phyloP scores from a whole-genome alignment of 1,139 yeast species.

The Protomyces macrosporus region DNA sequence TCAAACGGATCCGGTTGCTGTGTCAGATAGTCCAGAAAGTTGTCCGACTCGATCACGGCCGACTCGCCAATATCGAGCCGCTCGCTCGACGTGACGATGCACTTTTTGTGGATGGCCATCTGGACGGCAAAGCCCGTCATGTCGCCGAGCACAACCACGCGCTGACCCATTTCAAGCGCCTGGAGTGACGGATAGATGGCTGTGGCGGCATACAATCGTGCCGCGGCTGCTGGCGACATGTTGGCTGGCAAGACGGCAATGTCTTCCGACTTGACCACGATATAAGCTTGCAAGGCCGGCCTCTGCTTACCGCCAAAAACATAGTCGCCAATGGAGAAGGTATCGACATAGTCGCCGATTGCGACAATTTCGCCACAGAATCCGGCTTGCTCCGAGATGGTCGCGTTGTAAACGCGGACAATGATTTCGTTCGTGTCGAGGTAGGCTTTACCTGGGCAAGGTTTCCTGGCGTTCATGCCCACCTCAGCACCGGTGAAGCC shows the following conservation, averaged over 20 bases:
- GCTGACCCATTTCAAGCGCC: background rate
- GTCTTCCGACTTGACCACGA: constrained; percentile 22
- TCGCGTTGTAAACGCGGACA: constrained; percentile 20
- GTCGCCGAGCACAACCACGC: constrained; percentile 11
- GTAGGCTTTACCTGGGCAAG: constrained; percentile 15
- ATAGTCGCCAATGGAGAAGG: constrained; percentile 12
- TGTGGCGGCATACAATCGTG: constrained; percentile 17
- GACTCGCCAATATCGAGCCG: constrained; percentile 18
- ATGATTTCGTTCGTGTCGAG: constrained; percentile 18
- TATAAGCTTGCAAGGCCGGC: constrained; percentile 8
- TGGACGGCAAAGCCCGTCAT: constrained; percentile 25
- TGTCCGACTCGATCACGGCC: constrained; percentile 16
- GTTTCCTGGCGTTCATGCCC: background rate
- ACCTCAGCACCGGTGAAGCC: background rate
- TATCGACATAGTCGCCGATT: constrained; percentile 17
- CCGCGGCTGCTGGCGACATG: constrained; percentile 15
- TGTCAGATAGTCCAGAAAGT: constrained; percentile 18
- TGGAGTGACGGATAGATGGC: constrained; percentile 1
- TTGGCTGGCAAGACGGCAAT: constrained; percentile 1
- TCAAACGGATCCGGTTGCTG: constrained; percentile 6
- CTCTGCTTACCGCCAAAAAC: constrained; percentile 15
- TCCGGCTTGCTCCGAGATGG: constrained; percentile 16
- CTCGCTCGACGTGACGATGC: constrained; percentile 20
- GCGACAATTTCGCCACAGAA: constrained; percentile 24
- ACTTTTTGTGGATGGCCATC: constrained; percentile 10